Conservation (phyloP, 2,329 filamentous ascomycete species). For the Nannizziopsis arthrosporioides region DNA sequence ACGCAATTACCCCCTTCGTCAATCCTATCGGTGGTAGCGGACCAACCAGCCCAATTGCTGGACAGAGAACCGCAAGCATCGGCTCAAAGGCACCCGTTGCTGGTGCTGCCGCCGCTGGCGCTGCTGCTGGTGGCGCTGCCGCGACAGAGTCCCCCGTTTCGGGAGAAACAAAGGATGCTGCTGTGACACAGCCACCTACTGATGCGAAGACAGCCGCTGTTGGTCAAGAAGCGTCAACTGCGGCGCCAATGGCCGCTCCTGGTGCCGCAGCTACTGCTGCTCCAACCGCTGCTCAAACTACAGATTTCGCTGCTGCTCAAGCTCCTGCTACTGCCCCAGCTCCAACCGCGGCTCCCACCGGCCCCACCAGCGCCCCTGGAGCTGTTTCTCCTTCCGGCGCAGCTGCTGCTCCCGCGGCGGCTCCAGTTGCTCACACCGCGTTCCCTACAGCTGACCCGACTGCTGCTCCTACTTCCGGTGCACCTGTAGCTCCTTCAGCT, state of each 20-base stretch:
- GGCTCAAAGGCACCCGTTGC: neutral
- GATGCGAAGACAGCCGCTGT: neutral
- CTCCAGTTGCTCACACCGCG: no score
- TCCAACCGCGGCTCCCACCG: neutral
- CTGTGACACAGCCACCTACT: neutral
- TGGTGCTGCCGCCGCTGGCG: neutral
- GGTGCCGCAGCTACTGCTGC: neutral
- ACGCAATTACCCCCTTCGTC: constrained; percentile 5
- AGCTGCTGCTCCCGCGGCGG: no score
- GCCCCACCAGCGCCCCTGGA: no score
- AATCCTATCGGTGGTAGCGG: constrained; percentile 1
- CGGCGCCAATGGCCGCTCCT: neutral
- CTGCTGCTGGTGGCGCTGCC: neutral
- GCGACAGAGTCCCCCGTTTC: neutral
- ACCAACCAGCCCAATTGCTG: constrained; percentile 4
- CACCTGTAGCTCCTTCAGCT: no score
- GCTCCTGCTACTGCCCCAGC: no score
- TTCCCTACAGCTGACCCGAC: no score
- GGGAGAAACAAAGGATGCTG: neutral
- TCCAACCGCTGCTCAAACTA: neutral
- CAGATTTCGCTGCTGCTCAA: no score
- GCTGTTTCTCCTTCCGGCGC: no score
- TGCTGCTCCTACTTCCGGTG: no score
- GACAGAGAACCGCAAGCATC: constrained; percentile 1
- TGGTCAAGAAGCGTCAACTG: no score